These are phyloP conservation scores for Ricinus communis DNA, from an alignment of 345 rosid species.

Conservation along the genomic window DNA sequence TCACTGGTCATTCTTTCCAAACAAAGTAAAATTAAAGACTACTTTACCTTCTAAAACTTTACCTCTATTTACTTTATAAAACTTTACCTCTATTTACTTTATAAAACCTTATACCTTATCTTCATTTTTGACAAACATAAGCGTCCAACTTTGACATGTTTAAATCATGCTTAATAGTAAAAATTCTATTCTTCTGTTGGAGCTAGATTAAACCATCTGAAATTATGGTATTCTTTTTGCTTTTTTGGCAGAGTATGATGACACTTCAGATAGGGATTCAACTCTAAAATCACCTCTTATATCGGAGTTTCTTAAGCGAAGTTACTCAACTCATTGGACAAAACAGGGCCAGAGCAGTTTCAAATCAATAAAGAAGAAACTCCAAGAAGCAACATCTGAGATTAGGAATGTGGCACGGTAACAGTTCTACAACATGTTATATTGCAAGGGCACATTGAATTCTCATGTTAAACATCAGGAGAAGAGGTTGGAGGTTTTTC, in stretches of 20 bases:
- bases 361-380: constrained; percentile 63
- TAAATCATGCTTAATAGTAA: neutral
- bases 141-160: neutral
- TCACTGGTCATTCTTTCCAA: too few relatives aligned
- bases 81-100: too few relatives aligned
- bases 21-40: too few relatives aligned
- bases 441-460: neutral
- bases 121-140: too few relatives aligned
- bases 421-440: constrained; percentile 14
- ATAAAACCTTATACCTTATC: too few relatives aligned
- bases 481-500: neutral
- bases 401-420: constrained; percentile 64
- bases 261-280: constrained; percentile 41
- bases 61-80: too few relatives aligned
- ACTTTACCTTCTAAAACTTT: too few relatives aligned
- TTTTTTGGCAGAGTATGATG: constrained; percentile 64
- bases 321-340: constrained; percentile 67
- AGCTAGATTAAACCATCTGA: neutral
- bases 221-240: neutral
- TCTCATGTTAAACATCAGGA: neutral
- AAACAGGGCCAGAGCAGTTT: constrained; percentile 58
- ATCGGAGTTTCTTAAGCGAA: constrained; percentile 66
- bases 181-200: neutral
- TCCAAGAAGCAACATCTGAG: constrained; percentile 81
- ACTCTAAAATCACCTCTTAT: constrained; percentile 42